Conservation (phyloP, 2,329 filamentous ascomycete genomes). For the Xylaria sp. region DNA sequence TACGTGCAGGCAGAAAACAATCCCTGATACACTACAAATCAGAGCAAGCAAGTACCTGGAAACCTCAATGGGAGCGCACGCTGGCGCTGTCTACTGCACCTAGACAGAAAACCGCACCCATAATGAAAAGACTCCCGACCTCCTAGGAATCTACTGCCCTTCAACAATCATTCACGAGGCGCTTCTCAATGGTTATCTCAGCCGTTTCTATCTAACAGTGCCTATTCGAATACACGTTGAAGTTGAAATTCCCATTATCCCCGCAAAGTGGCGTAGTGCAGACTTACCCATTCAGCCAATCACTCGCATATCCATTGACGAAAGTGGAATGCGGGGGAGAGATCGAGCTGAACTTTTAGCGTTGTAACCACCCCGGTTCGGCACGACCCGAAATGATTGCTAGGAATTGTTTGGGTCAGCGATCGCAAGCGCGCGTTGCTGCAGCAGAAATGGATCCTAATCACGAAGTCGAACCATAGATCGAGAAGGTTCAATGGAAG, state of each 20-base stretch:
- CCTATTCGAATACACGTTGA: neutral
- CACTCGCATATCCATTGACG: conserved; percentile 13
- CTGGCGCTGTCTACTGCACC: neutral
- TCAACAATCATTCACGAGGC: neutral
- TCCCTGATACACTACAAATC: neutral
- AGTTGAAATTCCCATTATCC: neutral
- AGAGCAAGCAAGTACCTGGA: neutral
- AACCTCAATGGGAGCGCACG: too few relatives aligned
- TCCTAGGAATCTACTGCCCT: neutral
- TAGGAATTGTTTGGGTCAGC: neutral
- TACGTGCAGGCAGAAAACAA: neutral
- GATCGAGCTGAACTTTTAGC: conserved; percentile 3
- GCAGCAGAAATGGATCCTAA: neutral
- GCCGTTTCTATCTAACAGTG: neutral
- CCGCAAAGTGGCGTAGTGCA: conserved; percentile 17
- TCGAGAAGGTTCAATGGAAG: neutral
- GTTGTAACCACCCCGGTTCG: conserved; percentile 11
- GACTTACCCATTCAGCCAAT: conserved; percentile 22
- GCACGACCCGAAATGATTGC: conserved; percentile 21
- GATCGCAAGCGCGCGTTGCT: neutral
- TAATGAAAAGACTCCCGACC: neutral
- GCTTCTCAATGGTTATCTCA: neutral
- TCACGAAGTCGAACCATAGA: neutral
- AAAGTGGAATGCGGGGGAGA: conserved; percentile 22
- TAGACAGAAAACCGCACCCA: too few relatives aligned